These are phyloP conservation scores for Plectosphaerella plurivora DNA, from an alignment of 2,329 filamentous ascomycete genomes.

Conservation along the genomic window DNA sequence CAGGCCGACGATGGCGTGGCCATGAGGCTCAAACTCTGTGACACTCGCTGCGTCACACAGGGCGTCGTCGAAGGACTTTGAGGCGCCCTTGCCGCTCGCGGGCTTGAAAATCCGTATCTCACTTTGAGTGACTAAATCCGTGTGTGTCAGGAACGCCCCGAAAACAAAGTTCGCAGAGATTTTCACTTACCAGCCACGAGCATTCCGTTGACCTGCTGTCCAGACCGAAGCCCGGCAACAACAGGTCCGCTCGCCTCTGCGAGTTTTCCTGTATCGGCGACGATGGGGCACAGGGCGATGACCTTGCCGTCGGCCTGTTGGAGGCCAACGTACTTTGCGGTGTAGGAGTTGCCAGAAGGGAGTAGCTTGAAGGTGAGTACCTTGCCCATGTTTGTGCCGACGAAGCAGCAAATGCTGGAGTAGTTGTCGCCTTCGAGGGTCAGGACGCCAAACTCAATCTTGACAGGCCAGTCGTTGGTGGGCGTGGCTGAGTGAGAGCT, in stretches of 20 bases:
- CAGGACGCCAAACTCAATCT: conserved; percentile 88
- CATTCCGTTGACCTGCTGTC: conserved; percentile 72
- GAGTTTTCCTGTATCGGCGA: conserved; percentile 69
- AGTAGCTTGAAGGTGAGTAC: conserved; percentile 87
- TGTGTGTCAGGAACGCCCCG: not conserved
- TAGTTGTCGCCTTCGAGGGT: conserved; percentile 91
- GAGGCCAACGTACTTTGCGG: conserved; percentile 66
- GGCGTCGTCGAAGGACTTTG: conserved; percentile 79
- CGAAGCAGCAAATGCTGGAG: conserved; percentile 89
- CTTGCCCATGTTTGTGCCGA: conserved; percentile 81
- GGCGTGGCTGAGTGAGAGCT: conserved; percentile 40
- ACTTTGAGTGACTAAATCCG: conserved; percentile 51
- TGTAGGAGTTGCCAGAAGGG: conserved; percentile 69
- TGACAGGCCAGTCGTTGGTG: conserved; percentile 68
- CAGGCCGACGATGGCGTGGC: conserved; percentile 74
- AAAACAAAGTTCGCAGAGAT: not conserved
- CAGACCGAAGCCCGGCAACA: conserved; percentile 73
- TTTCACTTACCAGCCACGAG: conserved; percentile 63
- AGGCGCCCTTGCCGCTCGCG: conserved; percentile 80
- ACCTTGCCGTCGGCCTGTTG: conserved; percentile 64
- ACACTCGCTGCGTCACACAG: conserved; percentile 79
- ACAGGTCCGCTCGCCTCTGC: conserved; percentile 71
- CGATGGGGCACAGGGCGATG: conserved; percentile 74
- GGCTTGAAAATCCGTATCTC: conserved; percentile 88
- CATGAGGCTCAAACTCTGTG: conserved; percentile 68